A percentile compares a stretch with the other conserved stretches of the same genome.
Conservation (phyloP, 805 yeast species). For the Suhomyces sp. region DNA sequence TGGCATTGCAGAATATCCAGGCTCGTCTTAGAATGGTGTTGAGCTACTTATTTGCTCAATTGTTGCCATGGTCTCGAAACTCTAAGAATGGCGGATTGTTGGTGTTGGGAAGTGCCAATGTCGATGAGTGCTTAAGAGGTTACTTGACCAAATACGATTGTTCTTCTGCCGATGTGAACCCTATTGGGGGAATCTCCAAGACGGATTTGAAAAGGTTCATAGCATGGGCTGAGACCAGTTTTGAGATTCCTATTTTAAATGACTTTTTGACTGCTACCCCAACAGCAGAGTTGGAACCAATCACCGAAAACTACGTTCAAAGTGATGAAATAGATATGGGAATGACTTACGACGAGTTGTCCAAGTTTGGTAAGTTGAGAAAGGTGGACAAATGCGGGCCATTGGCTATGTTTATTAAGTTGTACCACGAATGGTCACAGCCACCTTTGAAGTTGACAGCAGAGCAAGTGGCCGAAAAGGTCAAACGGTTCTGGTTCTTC, state of each 20-base stretch:
- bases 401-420: slow-evolving; percentile 85
- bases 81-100: slow-evolving; percentile 69
- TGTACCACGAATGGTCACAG: slow-evolving; percentile 91
- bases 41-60: slow-evolving; percentile 88
- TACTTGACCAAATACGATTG: slow-evolving; percentile 96
- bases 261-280: slow-evolving; percentile 90
- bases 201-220: slow-evolving; percentile 88
- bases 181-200: slow-evolving; percentile 98
- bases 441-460: slow-evolving; percentile 63
- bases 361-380: slow-evolving; percentile 85
- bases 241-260: slow-evolving; percentile 70
- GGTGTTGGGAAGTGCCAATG: slow-evolving; percentile 95
- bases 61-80: slow-evolving; percentile 92
- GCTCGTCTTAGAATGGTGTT: slow-evolving; percentile 95
- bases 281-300: slow-evolving; percentile 97
- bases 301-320: slow-evolving; percentile 86
- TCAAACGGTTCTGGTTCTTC: slow-evolving; percentile 85
- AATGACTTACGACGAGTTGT: slow-evolving; percentile 90
- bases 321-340: slow-evolving; percentile 99
- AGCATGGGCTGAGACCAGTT: slow-evolving; percentile 66
- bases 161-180: slow-evolving; percentile 95
- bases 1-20: slow-evolving; percentile 95
- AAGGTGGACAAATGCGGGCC: slow-evolving; percentile 96
- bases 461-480: slow-evolving; percentile 84
- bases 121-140: slow-evolving; percentile 94